These are phyloP conservation scores for Meripilus lineatus DNA, from an alignment of 1,284 basidiomycete genomes.

Conservation along the genomic window DNA sequence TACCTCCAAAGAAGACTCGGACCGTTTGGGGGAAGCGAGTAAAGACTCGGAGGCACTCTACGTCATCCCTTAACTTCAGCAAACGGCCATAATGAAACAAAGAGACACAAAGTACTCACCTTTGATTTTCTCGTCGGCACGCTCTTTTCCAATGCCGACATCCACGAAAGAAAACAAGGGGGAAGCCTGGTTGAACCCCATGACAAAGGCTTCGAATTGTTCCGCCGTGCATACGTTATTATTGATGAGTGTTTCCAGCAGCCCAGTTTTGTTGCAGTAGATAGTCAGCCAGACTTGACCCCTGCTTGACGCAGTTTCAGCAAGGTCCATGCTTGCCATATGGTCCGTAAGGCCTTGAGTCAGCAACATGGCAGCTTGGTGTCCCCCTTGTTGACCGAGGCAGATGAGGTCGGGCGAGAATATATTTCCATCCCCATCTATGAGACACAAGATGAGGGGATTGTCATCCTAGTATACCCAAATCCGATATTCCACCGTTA, in stretches of 20 bases:
- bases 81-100: background rate
- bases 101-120: slow-evolving; percentile 25
- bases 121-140: slow-evolving; percentile 52
- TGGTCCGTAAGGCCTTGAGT: slow-evolving; percentile 36
- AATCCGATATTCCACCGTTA: background rate
- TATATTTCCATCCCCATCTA: slow-evolving; percentile 47
- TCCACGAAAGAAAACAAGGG: slow-evolving; percentile 48
- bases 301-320: slow-evolving; percentile 21
- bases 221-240: slow-evolving; percentile 33
- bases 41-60: slow-evolving; percentile 41
- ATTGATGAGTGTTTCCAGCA: slow-evolving; percentile 33
- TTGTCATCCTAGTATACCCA: slow-evolving; percentile 30
- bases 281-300: slow-evolving; percentile 38
- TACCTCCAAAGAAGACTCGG: slow-evolving; percentile 41
- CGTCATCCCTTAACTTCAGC: background rate
- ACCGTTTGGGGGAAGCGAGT: slow-evolving; percentile 41
- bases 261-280: slow-evolving; percentile 41
- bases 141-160: slow-evolving; percentile 53
- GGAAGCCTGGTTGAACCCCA: slow-evolving; percentile 43
- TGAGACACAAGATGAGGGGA: slow-evolving; percentile 35
- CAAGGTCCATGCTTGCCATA: slow-evolving; percentile 22
- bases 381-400: slow-evolving; percentile 36
- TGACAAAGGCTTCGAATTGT: slow-evolving; percentile 40
- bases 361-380: slow-evolving; percentile 38
- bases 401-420: slow-evolving; percentile 36